Evolutionary conservation across 1,284 basidiomycete genomes (phyloP), one percentile per base, ranked within the genome.

Genomic region (Anthracocystis panici-leucophaei): DNA sequence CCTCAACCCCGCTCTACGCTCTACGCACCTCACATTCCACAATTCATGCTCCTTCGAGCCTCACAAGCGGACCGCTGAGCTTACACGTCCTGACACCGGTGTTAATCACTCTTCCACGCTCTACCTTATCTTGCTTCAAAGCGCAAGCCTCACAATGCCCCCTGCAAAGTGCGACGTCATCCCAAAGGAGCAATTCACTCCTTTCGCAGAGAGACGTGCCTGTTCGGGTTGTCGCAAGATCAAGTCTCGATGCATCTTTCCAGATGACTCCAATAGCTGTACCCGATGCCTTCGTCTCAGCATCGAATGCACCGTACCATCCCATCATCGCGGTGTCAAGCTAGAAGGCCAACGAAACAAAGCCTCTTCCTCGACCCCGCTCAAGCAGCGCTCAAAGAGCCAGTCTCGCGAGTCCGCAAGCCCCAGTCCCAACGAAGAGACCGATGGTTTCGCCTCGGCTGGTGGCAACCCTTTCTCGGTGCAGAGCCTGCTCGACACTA

Each of bases 121-220:
- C 42, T n/a, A 11, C 57, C 21, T n/a, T 7, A 21, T 11, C 27
- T 46, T 38, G 35, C 12, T 46, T n/a, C n/a, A 27, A 27, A 27
- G 27, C 23, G 2, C 7, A 16, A 46, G 6, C 40, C 33, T 18
- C 50, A 64, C 35, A 38, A 75, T 76, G 73, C 73, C 73, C 14
- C 73, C 73, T 29, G 73, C 73, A 59, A 76, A 76, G 68, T 76
- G 73, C 68, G 73, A 76, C 67, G 73, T 76, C 45, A 68, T 76
- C 52, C 60, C 68, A 16, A 76, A 71, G 55, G 73, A 71, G 61
- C 73, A 71, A 33, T 62, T 62, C 44, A 71, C 68, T 21, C 73
- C 73, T 18, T 76, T 71, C 45, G 73, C 73, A 8, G 73, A 76
- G 33, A 57, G 68, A 50, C 59, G 68, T 2, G 73, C 73, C 21